Evolutionary conservation across 371 early-diverging fungal species (phyloP).

Genomic region (Lichtheimia ramosa): DNA sequence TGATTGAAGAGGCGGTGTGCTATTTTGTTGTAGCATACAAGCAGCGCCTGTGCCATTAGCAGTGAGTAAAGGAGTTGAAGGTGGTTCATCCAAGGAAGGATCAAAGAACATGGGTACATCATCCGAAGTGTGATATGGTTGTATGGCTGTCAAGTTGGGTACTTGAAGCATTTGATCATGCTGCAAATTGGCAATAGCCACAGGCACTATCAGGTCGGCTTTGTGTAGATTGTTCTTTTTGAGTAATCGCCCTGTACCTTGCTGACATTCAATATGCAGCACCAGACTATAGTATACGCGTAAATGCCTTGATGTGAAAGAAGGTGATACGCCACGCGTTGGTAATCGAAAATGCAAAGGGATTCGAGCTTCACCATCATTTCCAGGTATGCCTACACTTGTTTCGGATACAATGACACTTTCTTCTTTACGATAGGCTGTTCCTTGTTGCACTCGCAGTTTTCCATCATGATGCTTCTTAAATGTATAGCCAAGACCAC

Average conservation of each 20-base stretch:
- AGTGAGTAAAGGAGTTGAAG: slow-evolving; percentile 15
- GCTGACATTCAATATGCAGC: slow-evolving; percentile 15
- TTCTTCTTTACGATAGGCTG: slow-evolving; percentile 30
- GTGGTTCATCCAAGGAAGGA: slow-evolving; percentile 39
- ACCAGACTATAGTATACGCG: slow-evolving; percentile 41
- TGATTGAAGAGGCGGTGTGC: slow-evolving; percentile 32
- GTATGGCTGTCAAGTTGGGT: slow-evolving; percentile 32
- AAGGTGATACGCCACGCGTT: slow-evolving; percentile 47
- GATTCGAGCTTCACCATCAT: slow-evolving; percentile 11
- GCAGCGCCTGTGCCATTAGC: slow-evolving; percentile 9
- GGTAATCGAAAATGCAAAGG: slow-evolving; percentile 35
- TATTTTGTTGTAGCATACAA: not conserved
- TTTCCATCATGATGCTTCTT: slow-evolving; percentile 50
- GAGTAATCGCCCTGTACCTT: slow-evolving; percentile 25
- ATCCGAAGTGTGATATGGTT: slow-evolving; percentile 23
- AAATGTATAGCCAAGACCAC: slow-evolving; percentile 24
- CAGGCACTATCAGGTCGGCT: slow-evolving; percentile 33
- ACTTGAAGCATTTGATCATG: slow-evolving; percentile 40
- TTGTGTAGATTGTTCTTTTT: slow-evolving; percentile 18
- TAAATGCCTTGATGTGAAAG: slow-evolving; percentile 40
- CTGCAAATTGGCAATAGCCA: slow-evolving; percentile 42
- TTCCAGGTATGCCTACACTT: slow-evolving; percentile 12
- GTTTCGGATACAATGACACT: slow-evolving; percentile 26
- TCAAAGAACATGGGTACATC: slow-evolving; percentile 45
- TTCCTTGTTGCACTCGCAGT: slow-evolving; percentile 40